Percentiles rank a stretch among this genome's conserved stretches.
phyloP scores from a whole-genome alignment of 768 basidiomycete species.

The Mycena maculata region DNA sequence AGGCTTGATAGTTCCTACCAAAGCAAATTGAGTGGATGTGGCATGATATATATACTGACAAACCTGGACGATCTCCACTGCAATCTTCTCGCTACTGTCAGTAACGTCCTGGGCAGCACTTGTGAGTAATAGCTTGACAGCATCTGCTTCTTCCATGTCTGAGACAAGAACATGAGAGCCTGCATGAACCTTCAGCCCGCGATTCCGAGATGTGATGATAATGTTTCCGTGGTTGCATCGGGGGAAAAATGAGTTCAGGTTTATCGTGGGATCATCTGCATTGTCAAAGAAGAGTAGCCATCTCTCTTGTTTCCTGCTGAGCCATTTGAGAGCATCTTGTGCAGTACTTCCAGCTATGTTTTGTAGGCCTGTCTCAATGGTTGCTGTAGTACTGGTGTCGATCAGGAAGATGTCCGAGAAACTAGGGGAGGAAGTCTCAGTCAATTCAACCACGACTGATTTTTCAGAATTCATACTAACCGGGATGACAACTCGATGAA shows the following conservation, averaged over 20 bases:
- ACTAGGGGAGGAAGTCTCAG: background rate
- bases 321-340: slow-evolving; percentile 7
- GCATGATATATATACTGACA: background rate
- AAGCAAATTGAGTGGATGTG: background rate
- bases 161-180: background rate
- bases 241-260: slow-evolving; percentile 16
- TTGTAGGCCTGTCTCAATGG: slow-evolving; percentile 16
- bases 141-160: slow-evolving; percentile 12
- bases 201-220: slow-evolving; percentile 27
- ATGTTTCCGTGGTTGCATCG: slow-evolving; percentile 22
- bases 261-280: slow-evolving; percentile 19
- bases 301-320: background rate
- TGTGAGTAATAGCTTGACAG: slow-evolving; percentile 6
- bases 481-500: slow-evolving; percentile 14
- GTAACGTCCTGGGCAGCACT: background rate
- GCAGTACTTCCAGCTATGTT: slow-evolving; percentile 4
- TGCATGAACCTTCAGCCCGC: slow-evolving; percentile 7
- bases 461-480: background rate
- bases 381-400: slow-evolving; percentile 10
- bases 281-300: slow-evolving; percentile 20
- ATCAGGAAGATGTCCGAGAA: slow-evolving; percentile 14
- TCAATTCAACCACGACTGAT: background rate
- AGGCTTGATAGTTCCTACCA: slow-evolving; percentile 1
- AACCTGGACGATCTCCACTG: slow-evolving; percentile 22
- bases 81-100: background rate